Percentiles rank a stretch among this genome's conserved stretches.
Conservation (phyloP, 345 rosid species). For the Eutrema heterophyllum region DNA sequence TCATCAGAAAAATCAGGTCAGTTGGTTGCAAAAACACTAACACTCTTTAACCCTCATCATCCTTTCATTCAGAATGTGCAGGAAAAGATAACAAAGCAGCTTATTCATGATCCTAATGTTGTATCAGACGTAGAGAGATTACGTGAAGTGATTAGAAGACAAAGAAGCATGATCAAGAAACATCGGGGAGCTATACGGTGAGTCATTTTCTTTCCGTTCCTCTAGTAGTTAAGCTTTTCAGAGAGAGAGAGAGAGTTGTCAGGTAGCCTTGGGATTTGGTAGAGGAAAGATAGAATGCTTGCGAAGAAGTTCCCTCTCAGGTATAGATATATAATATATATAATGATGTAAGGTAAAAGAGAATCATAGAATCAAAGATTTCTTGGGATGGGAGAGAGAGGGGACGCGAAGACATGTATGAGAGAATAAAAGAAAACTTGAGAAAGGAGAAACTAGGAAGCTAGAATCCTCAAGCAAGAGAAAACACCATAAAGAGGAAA, state of each 20-base stretch:
- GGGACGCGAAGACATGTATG: slow-evolving; percentile 39
- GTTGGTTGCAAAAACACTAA: neutral
- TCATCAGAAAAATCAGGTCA: slow-evolving; percentile 19
- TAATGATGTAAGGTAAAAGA: slow-evolving; percentile 30
- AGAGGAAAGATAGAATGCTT: slow-evolving; percentile 39
- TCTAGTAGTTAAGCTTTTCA: slow-evolving; percentile 27
- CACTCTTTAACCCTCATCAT: neutral
- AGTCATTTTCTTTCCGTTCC: slow-evolving; percentile 42
- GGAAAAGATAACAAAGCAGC: neutral
- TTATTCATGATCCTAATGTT: neutral
- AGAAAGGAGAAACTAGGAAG: slow-evolving; percentile 75
- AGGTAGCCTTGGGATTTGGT: slow-evolving; percentile 28
- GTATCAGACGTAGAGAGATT: slow-evolving; percentile 28
- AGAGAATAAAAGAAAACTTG: slow-evolving; percentile 96
- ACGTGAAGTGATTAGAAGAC: slow-evolving; percentile 66
- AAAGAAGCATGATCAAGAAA: slow-evolving; percentile 41
- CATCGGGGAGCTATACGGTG: slow-evolving; percentile 28
- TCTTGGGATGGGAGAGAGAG: slow-evolving; percentile 65
- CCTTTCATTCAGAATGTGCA: neutral
- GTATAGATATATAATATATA: slow-evolving; percentile 25
- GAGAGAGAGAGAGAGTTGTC: neutral
- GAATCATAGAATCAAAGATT: slow-evolving; percentile 75
- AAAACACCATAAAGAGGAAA: slow-evolving; percentile 52
- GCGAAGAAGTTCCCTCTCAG: slow-evolving; percentile 54
- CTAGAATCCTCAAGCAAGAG: slow-evolving; percentile 79